Conservation (phyloP, 176 grass and related monocot genomes). For the Poa annua region DNA sequence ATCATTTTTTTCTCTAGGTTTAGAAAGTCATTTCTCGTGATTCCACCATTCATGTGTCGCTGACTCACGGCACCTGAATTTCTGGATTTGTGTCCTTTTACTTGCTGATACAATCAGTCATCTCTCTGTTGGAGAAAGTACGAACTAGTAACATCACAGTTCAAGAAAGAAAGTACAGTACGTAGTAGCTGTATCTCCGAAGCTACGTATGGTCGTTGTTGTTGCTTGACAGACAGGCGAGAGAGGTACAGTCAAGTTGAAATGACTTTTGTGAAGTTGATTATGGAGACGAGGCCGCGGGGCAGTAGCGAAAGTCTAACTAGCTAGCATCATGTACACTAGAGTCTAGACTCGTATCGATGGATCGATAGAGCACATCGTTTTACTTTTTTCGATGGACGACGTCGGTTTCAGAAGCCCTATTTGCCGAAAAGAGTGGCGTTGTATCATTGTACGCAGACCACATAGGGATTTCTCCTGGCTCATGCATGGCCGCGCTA, state of each 20-base stretch:
- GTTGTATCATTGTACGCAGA: background rate
- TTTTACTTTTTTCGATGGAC: background rate
- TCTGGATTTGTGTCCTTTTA: background rate
- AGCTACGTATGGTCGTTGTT: conserved; percentile 8
- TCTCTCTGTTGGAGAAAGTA: background rate
- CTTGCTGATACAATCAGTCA: too few species aligned
- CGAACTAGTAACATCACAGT: background rate
- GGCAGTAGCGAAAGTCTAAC: background rate
- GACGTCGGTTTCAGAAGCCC: background rate
- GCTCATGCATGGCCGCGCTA: background rate
- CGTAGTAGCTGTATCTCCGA: background rate
- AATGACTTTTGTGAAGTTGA: background rate
- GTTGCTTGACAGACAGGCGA: conserved; percentile 10
- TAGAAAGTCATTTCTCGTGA: too few species aligned
- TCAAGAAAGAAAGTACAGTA: background rate
- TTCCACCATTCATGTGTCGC: background rate
- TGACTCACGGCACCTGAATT: conserved; percentile 23
- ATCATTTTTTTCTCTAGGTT: too few species aligned
- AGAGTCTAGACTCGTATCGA: too few species aligned
- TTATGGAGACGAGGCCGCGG: background rate
- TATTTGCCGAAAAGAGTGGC: conserved; percentile 1
- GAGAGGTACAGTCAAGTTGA: background rate
- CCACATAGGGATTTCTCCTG: background rate
- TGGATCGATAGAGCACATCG: too few species aligned
- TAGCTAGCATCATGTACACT: background rate